phyloP scores from a whole-genome alignment of 495 filamentous ascomycete genomes.

The Aspergillus homomorphus region DNA sequence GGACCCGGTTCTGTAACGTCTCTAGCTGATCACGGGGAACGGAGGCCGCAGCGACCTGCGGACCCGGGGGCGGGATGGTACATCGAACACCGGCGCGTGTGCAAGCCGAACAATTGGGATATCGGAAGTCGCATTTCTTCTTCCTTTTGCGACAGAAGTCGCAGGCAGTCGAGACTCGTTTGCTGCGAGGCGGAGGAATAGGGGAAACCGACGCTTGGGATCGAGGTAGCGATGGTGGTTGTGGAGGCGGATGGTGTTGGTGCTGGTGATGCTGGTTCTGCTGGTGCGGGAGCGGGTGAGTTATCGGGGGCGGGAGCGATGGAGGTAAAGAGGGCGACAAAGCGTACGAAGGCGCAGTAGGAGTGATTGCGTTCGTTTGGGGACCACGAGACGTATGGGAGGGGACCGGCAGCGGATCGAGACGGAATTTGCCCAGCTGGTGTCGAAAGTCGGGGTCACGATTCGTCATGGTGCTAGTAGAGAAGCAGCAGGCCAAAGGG shows the following conservation, averaged over 20 bases:
- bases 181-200: slow-evolving; percentile 15
- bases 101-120: slow-evolving; percentile 52
- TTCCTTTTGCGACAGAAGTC: slow-evolving; percentile 54
- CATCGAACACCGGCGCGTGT: slow-evolving; percentile 51
- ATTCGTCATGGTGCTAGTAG: slow-evolving; percentile 30
- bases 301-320: slow-evolving; percentile 1
- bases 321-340: slow-evolving; percentile 9
- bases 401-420: slow-evolving; percentile 30
- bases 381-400: slow-evolving; percentile 18
- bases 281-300: neutral
- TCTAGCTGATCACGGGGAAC: slow-evolving; percentile 50
- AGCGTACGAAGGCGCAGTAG: slow-evolving; percentile 9
- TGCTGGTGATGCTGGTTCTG: neutral
- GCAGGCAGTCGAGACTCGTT: slow-evolving; percentile 49
- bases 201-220: slow-evolving; percentile 5
- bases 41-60: slow-evolving; percentile 40
- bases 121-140: slow-evolving; percentile 55
- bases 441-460: slow-evolving; percentile 44
- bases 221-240: slow-evolving; percentile 7
- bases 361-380: neutral
- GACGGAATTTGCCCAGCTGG: slow-evolving; percentile 46
- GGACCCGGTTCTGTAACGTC: slow-evolving; percentile 50
- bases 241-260: neutral
- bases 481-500: slow-evolving; percentile 13
- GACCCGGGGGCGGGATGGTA: slow-evolving; percentile 43